Conservation (phyloP, 1,284 basidiomycete genomes). For the Cryptococcus hybrid region DNA sequence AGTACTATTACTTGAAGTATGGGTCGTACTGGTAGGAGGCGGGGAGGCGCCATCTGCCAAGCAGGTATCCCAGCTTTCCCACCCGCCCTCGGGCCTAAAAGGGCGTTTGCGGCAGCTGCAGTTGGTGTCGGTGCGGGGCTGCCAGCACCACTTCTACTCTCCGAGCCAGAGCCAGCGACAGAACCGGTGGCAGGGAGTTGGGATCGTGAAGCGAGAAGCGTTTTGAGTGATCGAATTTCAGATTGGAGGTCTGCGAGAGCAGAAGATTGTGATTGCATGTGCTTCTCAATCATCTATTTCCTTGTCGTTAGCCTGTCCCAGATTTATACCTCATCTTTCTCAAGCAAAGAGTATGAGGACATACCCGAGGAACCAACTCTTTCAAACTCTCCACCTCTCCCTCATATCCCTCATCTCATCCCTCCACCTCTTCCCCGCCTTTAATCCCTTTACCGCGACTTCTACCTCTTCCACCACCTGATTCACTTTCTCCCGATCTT, state of each 20-base stretch:
- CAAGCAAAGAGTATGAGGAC: constrained; percentile 14
- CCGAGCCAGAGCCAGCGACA: constrained; percentile 52
- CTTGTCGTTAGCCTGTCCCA: neutral
- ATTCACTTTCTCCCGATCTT: constrained; percentile 75
- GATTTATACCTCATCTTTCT: neutral
- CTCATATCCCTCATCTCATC: constrained; percentile 90
- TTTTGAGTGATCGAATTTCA: constrained; percentile 92
- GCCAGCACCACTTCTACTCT: neutral
- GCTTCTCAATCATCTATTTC: constrained; percentile 86
- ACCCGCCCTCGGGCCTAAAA: constrained; percentile 32
- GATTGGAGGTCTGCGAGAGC: constrained; percentile 67
- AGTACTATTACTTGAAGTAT: too few species aligned
- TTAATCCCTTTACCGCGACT: constrained; percentile 70
- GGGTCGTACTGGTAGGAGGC: too few species aligned
- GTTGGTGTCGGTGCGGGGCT: constrained; percentile 13
- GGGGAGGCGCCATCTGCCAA: constrained; percentile 67
- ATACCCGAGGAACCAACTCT: constrained; percentile 86
- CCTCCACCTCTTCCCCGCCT: constrained; percentile 68
- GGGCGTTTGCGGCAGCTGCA: constrained; percentile 38
- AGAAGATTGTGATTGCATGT: constrained; percentile 75
- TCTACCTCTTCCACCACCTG: constrained; percentile 78
- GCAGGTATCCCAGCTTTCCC: constrained; percentile 64
- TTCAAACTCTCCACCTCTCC: constrained; percentile 64
- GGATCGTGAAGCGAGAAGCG: constrained; percentile 78
- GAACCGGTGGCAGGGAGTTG: constrained; percentile 47